These are phyloP conservation scores for Huiozyma sinensis DNA, from an alignment of 805 yeast genomes.

Conservation along the genomic window DNA sequence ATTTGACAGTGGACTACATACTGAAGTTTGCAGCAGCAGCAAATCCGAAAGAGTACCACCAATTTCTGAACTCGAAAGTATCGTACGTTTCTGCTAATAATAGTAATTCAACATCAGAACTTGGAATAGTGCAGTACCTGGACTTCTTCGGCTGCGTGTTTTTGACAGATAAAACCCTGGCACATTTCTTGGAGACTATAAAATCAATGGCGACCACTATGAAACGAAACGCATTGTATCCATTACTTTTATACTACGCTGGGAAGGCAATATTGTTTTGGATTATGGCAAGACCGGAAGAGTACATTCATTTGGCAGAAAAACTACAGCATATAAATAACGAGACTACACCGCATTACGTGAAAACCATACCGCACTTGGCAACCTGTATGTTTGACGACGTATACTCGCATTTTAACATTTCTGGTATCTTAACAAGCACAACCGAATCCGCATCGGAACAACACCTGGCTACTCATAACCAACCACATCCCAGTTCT, in stretches of 20 bases:
- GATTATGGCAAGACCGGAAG: slow-evolving; percentile 38
- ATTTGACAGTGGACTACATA: slow-evolving; percentile 31
- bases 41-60: slow-evolving; percentile 33
- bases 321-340: slow-evolving; percentile 5
- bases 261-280: slow-evolving; percentile 36
- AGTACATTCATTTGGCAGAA: slow-evolving; percentile 26
- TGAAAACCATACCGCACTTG: slow-evolving; percentile 9
- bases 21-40: slow-evolving; percentile 38
- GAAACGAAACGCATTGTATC: slow-evolving; percentile 35
- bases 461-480: neutral
- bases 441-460: neutral
- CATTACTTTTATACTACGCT: slow-evolving; percentile 33
- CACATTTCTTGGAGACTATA: slow-evolving; percentile 30
- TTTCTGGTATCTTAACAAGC: slow-evolving; percentile 8
- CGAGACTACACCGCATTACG: slow-evolving; percentile 5
- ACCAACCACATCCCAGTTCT: neutral
- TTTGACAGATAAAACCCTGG: slow-evolving; percentile 30
- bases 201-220: slow-evolving; percentile 28
- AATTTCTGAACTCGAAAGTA: slow-evolving; percentile 20
- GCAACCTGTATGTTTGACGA: slow-evolving; percentile 15
- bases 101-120: slow-evolving; percentile 25
- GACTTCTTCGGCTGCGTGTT: slow-evolving; percentile 36
- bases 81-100: slow-evolving; percentile 7
- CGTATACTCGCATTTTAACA: slow-evolving; percentile 11
- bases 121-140: slow-evolving; percentile 32